phyloP scores from a whole-genome alignment of 2,329 filamentous ascomycete genomes.

The Clonostachys solani region DNA sequence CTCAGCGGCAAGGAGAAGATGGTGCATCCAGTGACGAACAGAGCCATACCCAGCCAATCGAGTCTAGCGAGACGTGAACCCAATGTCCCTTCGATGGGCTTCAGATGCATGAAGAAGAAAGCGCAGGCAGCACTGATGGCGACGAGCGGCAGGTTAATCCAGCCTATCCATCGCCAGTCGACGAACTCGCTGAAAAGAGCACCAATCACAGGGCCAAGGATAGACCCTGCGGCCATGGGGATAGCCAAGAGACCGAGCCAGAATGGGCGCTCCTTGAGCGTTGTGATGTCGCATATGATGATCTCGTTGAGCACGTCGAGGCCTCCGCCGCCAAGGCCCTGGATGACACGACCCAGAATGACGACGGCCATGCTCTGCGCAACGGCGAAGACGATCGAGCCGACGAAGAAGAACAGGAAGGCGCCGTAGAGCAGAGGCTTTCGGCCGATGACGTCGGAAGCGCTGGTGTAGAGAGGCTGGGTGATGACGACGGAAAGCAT shows the following conservation, averaged over 20 bases:
- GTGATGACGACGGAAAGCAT: constrained; percentile 60
- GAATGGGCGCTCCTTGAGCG: constrained; percentile 15
- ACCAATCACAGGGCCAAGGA: constrained; percentile 15
- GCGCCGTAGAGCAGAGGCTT: constrained; percentile 19
- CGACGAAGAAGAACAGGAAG: constrained; percentile 26
- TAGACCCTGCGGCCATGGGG: constrained; percentile 7
- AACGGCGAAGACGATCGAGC: constrained; percentile 30
- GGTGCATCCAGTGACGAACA: constrained; percentile 15
- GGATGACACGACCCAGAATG: constrained; percentile 30
- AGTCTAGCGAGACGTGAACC: constrained; percentile 13
- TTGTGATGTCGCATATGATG: constrained; percentile 30
- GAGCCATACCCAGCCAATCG: constrained; percentile 21
- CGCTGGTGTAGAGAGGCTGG: constrained; percentile 36
- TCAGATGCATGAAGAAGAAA: constrained; percentile 13
- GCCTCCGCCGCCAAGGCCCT: constrained; percentile 37
- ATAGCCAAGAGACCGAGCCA: constrained; percentile 15
- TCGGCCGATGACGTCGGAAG: constrained; percentile 26
- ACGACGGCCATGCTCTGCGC: constrained; percentile 10
- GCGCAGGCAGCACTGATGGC: constrained; percentile 10
- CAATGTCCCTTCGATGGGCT: constrained; percentile 1
- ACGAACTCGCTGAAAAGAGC: constrained; percentile 13
- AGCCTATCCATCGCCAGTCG: constrained; percentile 22
- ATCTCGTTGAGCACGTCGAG: constrained; percentile 24
- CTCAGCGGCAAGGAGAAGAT: constrained; percentile 20
- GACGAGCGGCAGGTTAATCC: constrained; percentile 21